phyloP scores from a whole-genome alignment of 2,329 filamentous ascomycete species.

The Pestalotiopsis fici region DNA sequence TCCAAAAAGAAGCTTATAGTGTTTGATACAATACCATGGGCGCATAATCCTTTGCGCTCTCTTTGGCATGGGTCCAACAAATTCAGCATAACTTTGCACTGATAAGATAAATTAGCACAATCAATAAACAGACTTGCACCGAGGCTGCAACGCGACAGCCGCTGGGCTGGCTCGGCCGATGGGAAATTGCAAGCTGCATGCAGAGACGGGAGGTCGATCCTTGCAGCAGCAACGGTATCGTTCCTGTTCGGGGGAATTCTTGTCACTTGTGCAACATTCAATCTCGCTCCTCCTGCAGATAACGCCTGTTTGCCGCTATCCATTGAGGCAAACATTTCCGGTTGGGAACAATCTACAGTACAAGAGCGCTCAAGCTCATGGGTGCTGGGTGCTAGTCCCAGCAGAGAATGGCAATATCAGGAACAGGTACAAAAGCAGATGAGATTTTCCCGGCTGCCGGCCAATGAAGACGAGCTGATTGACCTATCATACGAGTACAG shows the following conservation, averaged over 20 bases:
- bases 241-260: background rate
- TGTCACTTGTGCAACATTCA: background rate
- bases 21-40: background rate
- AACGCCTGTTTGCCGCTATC: background rate
- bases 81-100: background rate
- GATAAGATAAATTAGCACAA: background rate
- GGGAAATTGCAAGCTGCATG: background rate
- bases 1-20: background rate
- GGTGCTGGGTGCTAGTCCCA: background rate
- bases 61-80: background rate
- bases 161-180: background rate
- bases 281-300: background rate
- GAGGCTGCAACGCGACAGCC: background rate
- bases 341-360: too few species aligned
- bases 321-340: background rate
- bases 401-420: background rate
- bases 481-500: background rate
- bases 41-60: background rate
- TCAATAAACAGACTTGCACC: background rate
- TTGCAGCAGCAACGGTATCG: background rate
- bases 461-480: background rate
- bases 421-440: background rate
- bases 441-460: background rate
- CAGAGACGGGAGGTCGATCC: background rate
- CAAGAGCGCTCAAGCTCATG: background rate